A percentile compares a stretch with the other conserved stretches of the same genome.
These are phyloP conservation scores for Calonectria pauciramosa DNA, from an alignment of 2,329 filamentous ascomycete species.

Conservation along the genomic window DNA sequence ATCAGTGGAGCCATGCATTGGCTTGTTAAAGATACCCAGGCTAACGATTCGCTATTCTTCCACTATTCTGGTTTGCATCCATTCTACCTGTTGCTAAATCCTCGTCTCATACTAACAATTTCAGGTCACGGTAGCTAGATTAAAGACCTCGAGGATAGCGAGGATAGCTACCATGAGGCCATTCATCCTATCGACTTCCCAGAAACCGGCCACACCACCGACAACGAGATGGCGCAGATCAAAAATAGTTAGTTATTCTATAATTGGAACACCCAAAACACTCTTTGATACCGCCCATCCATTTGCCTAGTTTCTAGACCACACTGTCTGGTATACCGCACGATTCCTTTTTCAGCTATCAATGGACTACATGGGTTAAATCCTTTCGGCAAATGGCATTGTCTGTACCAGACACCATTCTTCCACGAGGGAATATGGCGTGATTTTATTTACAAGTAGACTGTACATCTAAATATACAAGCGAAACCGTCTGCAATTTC, in stretches of 20 bases:
- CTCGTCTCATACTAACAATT: constrained; percentile 28
- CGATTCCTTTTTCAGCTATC: no score
- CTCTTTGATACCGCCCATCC: no score
- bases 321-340: no score
- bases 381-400: no score
- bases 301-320: no score
- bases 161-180: constrained; percentile 87
- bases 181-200: constrained; percentile 88
- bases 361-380: no score
- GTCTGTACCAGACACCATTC: not conserved
- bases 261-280: no score
- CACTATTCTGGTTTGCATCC: constrained; percentile 85
- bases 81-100: not conserved
- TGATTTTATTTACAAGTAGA: not conserved
- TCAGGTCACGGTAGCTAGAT: constrained; percentile 85
- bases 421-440: no score
- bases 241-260: constrained; percentile 43
- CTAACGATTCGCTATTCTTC: constrained; percentile 97
- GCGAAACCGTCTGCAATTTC: not conserved
- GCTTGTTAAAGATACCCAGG: constrained; percentile 92
- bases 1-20: constrained; percentile 97
- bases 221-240: constrained; percentile 85
- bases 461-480: not conserved
- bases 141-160: constrained; percentile 81
- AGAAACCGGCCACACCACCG: constrained; percentile 82